Base-by-base conservation (phyloP, 2,329 filamentous ascomycete species). In the Byssochlamys sp. region DNA sequence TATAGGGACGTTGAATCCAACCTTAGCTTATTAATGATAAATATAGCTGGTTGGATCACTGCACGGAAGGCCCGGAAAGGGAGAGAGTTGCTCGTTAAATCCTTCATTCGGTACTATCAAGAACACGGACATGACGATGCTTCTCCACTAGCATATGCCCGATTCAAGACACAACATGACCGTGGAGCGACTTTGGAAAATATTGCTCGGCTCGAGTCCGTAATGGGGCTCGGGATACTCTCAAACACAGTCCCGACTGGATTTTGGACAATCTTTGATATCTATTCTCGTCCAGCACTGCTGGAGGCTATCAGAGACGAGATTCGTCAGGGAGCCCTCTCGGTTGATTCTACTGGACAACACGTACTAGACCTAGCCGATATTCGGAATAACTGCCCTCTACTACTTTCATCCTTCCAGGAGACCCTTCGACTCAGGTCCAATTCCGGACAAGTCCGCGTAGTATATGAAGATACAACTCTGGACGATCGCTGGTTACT, bases 211-310 rank as follows among this genome's bases (percentile, higher is more conserved):
- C 58, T 65, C 2, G 71, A 74, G 56, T 61, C 62, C 4, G 48
- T 61, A 2, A 65, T 69, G 53, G 62, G 60, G 0, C 39, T 78
- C 5, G 77, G 66, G 0, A 59, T 75, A 25, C 64, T 77, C 1
- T 68, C 70, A 49, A 80, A 80, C 61, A 75, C 76, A 0, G 65
- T 71, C 3, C 74, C 75, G 0, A 70, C 75, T 0, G 63, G 66
- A 0, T 81, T 79, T 65, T 81, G 79, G 78, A 57, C 74, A 1
- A 35, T 80, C 0, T 73, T 69, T 59, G 71, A 78, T 45, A 62
- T 81, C 6, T 77, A 70, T 63, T 74, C 73, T 4, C 68, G 73
- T 1, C 71, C 74, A 0, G 61, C 63, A 1, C 61, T 80, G 0
- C 68, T 79, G 1, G 55, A 61, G 0, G 69, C 73, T n/a, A 62